Percentiles rank a stretch among this genome's conserved stretches.
Evolutionary conservation across 495 filamentous ascomycete genomes (phyloP).

Genomic region (Margaritispora aquatica): DNA sequence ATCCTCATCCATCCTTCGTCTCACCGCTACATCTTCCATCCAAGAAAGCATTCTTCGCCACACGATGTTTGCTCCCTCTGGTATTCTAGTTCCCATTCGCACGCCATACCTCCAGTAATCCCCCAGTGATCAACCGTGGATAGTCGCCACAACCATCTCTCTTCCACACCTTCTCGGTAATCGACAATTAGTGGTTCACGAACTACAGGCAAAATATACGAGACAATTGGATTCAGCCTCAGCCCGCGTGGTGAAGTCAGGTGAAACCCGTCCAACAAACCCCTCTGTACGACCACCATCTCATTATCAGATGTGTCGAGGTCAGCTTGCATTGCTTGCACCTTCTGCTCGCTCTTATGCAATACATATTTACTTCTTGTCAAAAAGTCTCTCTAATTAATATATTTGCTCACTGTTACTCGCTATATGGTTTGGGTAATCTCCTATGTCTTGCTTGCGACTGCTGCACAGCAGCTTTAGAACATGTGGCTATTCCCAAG

Average conservation of each 20-base stretch:
- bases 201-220: slow-evolving; percentile 5
- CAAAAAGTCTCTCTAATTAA: too few relatives aligned
- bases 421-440: background rate
- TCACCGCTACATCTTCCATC: slow-evolving; percentile 4
- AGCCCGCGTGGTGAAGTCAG: slow-evolving; percentile 10
- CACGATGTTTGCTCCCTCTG: background rate
- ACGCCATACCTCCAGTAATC: background rate
- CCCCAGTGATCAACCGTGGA: background rate
- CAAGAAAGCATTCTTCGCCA: background rate
- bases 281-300: background rate
- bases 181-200: background rate
- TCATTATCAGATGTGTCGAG: background rate
- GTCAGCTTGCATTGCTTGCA: slow-evolving; percentile 7
- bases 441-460: background rate
- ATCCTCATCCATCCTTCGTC: background rate
- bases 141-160: background rate
- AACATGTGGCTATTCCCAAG: background rate
- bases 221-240: slow-evolving; percentile 15
- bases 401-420: background rate
- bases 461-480: background rate
- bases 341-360: too few relatives aligned
- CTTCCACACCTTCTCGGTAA: background rate
- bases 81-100: background rate
- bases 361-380: too few relatives aligned
- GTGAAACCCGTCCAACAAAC: slow-evolving; percentile 13